Base-by-base conservation (phyloP, 2,329 filamentous ascomycete species). In the Diaporthe ilicicola region DNA sequence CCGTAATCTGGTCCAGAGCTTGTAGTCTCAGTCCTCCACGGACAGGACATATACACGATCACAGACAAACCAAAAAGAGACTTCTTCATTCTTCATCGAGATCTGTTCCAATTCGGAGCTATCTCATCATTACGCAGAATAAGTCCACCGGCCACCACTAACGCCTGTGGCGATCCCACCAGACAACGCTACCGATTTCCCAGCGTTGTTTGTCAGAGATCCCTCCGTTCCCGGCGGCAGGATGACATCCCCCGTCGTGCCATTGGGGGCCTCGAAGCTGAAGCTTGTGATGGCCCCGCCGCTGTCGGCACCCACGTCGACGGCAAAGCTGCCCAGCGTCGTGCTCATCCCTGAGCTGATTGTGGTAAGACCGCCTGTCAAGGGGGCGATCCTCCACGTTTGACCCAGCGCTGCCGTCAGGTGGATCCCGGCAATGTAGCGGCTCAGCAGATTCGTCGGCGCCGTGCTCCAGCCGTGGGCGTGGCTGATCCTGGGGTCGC, bases 401-500 rank as follows among this genome's bases (percentile, higher is more conserved):
- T 75, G 76, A 0, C 83, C 83, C 4, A 76, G 78, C 2, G 79
- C 79, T 1, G 76, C 73, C 0, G 79, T 80, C 42, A 85, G 74
- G 67, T 78, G 78, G 27, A 87, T 76, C 0, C 85, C 85, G 1
- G 86, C 77, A 22, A 85, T 76, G 32, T 81, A 80, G 50, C 82
- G 80, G 3, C 82, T 77, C n/a, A 82, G 70, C 9, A 77, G 73
- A 44, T 74, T 76, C 42, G 81, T 82, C 3, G 80, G 81, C 5
- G 79, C 80, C 1, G 77, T 76, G 4, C 77, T 72, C 80, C 81
- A 82, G 12, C 81, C 80, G 71, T 82, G 81, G 4, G 81, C 80
- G 56, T 81, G 81, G 48, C 76, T 79, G 61, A 73, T 29, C 34
- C 71, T 39, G 32, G 69, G 34, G 67, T 86, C 84, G 72, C 87